Base-by-base conservation (phyloP, 345 rosid genomes). In the Dipteronia sinensis region DNA sequence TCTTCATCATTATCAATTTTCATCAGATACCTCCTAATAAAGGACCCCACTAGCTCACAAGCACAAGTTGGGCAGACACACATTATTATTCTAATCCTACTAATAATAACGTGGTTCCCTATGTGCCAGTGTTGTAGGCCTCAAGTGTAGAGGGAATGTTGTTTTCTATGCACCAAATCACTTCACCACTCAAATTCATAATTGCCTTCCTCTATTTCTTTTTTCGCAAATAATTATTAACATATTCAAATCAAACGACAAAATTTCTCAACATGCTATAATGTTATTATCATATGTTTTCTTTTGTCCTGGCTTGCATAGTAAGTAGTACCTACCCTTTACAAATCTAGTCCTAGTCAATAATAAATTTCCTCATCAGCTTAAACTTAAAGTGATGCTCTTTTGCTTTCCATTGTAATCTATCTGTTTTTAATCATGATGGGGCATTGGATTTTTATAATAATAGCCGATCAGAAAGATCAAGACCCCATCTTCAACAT, bases 121-220 rank as follows among this genome's bases (percentile, higher is more conserved):
- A 15, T 22, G 4, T 51, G 72, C 49, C 56, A 40, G 65, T 23
- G 66, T 38, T 73, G 78, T 79, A 69, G 75, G 72, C 66, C 29
- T 65, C 58, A 51, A 10, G 10, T 61, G 42, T 55, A 34, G 63
- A 22, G 7, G 40, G 40, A 64, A 23, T 64, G 27, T 49, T 22
- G 6, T 65, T 74, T 42, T 19, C 19, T 74, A 63, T 3, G 61
- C 61, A 59, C 27, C 23, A 59, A 42, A 58, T 8, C 23, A 34
- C 22, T 58, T 6, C 63, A 58, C 55, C 55, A 49, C 55, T 34
- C 13, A 49, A 49, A 53, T 59, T 49, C 42, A 69, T 69, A 23
- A 23, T 69, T 42, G 19, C 53, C 34, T 44, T 22, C 59, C 53
- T 25, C 59, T 6, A 22, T 47, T 67, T 67, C 13, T 40, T 40